phyloP scores from a whole-genome alignment of 2,329 filamentous ascomycete genomes.

The Sarocladiaceae sp. region DNA sequence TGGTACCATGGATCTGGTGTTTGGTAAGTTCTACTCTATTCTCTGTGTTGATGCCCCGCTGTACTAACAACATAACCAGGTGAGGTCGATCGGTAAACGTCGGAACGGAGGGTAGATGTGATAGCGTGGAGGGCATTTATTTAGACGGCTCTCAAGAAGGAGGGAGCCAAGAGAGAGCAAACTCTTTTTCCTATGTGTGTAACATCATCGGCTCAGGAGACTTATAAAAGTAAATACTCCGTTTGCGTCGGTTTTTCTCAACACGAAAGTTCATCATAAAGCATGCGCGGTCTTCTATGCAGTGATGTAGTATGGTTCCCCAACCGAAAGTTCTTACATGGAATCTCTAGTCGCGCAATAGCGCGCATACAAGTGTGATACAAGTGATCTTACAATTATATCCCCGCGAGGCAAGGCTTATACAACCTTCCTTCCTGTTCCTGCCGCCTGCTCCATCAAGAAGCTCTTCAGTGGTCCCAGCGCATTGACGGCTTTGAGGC shows the following conservation, averaged over 20 bases:
- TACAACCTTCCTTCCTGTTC: slow-evolving; percentile 42
- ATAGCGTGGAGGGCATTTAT: background rate
- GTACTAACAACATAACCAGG: slow-evolving; percentile 37
- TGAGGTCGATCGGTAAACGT: slow-evolving; percentile 53
- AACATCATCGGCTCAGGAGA: slow-evolving; percentile 8
- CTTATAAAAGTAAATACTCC: slow-evolving; percentile 10
- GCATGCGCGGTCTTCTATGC: too few species aligned
- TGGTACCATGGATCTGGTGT: slow-evolving; percentile 82
- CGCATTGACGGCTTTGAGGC: slow-evolving; percentile 68
- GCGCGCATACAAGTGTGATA: too few species aligned
- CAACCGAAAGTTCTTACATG: too few species aligned
- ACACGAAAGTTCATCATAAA: slow-evolving; percentile 3
- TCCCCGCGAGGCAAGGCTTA: too few species aligned
- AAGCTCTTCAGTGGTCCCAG: slow-evolving; percentile 72
- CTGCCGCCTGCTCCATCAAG: slow-evolving; percentile 70
- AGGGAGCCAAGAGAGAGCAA: slow-evolving; percentile 11
- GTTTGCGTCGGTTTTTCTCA: slow-evolving; percentile 8
- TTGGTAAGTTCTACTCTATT: slow-evolving; percentile 51
- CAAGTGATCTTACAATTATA: too few species aligned
- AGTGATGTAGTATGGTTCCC: too few species aligned
- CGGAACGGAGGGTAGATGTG: slow-evolving; percentile 12
- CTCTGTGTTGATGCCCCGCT: background rate
- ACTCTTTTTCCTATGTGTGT: slow-evolving; percentile 9
- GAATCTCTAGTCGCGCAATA: too few species aligned
- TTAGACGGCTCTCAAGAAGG: background rate